Evolutionary conservation across 2,329 filamentous ascomycete genomes (phyloP).

Genomic region (Canariomyces notabilis): DNA sequence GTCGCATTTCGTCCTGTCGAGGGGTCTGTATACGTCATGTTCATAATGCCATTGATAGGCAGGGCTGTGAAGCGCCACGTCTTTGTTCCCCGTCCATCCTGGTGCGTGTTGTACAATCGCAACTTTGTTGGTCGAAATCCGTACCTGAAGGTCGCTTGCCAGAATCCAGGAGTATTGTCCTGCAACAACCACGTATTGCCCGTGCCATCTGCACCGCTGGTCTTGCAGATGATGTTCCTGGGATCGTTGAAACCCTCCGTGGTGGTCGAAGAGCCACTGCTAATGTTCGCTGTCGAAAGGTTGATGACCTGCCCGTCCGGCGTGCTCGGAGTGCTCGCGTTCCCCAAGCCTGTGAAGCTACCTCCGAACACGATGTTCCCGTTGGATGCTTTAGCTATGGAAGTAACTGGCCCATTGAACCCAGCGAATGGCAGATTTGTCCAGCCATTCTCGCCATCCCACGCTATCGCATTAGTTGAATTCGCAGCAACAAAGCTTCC

Average conservation of each 20-base stretch:
- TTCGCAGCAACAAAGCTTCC: conserved; percentile 76
- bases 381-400: conserved; percentile 74
- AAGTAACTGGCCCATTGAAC: conserved; percentile 86
- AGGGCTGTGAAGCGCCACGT: conserved; percentile 82
- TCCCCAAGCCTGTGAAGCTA: conserved; percentile 81
- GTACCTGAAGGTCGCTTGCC: conserved; percentile 78
- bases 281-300: conserved; percentile 70
- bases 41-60: conserved; percentile 89
- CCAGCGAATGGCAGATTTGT: conserved; percentile 82
- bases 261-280: conserved; percentile 57
- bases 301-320: conserved; percentile 79
- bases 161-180: conserved; percentile 71
- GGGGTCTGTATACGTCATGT: conserved; percentile 84
- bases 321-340: conserved; percentile 62
- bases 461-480: conserved; percentile 85
- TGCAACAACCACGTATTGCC: conserved; percentile 78
- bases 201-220: conserved; percentile 57
- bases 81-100: conserved; percentile 79
- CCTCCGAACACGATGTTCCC: conserved; percentile 91
- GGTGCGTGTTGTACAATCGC: conserved; percentile 80
- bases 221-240: conserved; percentile 76
- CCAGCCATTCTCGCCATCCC: conserved; percentile 65
- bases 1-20: conserved; percentile 59
- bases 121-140: conserved; percentile 83
- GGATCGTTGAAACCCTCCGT: conserved; percentile 67